Percentiles rank a stretch among this genome's conserved stretches.
Evolutionary conservation across 2,329 filamentous ascomycete species (phyloP).

Genomic region (Trichoderma sp.): DNA sequence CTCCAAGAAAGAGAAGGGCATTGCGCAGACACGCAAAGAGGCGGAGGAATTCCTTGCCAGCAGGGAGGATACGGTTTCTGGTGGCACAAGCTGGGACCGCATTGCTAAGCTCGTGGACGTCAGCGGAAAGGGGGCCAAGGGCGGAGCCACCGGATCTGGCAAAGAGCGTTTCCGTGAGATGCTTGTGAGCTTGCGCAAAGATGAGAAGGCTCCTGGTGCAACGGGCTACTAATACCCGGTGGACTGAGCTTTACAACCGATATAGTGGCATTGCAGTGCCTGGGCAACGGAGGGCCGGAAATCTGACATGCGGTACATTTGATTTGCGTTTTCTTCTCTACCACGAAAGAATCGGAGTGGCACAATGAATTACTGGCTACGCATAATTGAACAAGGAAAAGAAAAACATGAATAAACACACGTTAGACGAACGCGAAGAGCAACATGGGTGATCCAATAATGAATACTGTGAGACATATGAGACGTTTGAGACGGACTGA

Average conservation of each 20-base stretch:
- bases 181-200: constrained; percentile 83
- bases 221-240: constrained; percentile 54
- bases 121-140: constrained; percentile 86
- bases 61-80: constrained; percentile 89
- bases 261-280: neutral
- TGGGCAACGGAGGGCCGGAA: neutral
- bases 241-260: neutral
- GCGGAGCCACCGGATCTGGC: constrained; percentile 84
- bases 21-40: constrained; percentile 84
- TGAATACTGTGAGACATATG: neutral
- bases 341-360: constrained; percentile 31
- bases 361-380: constrained; percentile 34
- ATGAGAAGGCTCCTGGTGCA: constrained; percentile 78
- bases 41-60: constrained; percentile 88
- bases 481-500: constrained; percentile 10
- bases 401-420: constrained; percentile 23
- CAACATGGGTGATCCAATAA: neutral
- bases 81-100: constrained; percentile 97
- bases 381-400: constrained; percentile 31
- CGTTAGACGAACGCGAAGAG: neutral
- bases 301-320: constrained; percentile 13
- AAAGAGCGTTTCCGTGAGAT: constrained; percentile 97
- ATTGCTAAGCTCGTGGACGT: constrained; percentile 98
- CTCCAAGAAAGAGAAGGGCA: constrained; percentile 92
- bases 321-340: constrained; percentile 16